Base-by-base conservation (phyloP, 805 yeast genomes). In the Phaffomyces antillensis region DNA sequence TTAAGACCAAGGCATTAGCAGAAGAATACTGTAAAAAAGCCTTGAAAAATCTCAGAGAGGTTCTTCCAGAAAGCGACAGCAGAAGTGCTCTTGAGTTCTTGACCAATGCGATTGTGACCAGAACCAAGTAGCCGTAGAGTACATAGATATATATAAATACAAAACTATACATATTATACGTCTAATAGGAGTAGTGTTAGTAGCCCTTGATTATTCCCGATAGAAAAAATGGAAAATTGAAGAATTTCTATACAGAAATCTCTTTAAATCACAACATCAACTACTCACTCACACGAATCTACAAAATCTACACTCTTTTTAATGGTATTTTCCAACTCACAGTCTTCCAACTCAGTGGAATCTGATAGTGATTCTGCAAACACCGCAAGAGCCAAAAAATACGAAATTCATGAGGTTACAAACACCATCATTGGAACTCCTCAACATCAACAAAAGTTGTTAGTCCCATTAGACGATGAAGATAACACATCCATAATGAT, bases 11-110 rank as follows among this genome's bases (percentile, higher is more conserved):
- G 52, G 66, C 69, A 40, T 67, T 93, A 67, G 98, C 98, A 1
- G 75, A 81, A 47, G 75, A 77, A 26, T 93, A 88, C 63, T 83
- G 95, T 54, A 71, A 75, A 40, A 76, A 74, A 45, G 98, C 98
- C 0, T 69, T 89, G 48, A 65, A 66, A 7, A 86, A 87, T 57
- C 71, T 93, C 54, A 67, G 87, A 49, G 61, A 54, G 18, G 69
- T 68, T 4, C 71, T 93, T 37, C 99, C 98, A 2, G 90, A 86
- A 53, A 82, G 93, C 18, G 95, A 88, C 58, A 86, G 96, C 10
- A 74, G 96, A 56, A 79, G 86, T 46, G 97, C 97, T 5, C 70
- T 93, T 49, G 90, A 83, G 60, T 76, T 87, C 51, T 71, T 93
- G 55, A 88, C 98, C 7, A 82, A 82, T 59, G 81, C 91, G 11